phyloP scores from a whole-genome alignment of 2,329 filamentous ascomycete genomes.

The Alternaria ethzedia region DNA sequence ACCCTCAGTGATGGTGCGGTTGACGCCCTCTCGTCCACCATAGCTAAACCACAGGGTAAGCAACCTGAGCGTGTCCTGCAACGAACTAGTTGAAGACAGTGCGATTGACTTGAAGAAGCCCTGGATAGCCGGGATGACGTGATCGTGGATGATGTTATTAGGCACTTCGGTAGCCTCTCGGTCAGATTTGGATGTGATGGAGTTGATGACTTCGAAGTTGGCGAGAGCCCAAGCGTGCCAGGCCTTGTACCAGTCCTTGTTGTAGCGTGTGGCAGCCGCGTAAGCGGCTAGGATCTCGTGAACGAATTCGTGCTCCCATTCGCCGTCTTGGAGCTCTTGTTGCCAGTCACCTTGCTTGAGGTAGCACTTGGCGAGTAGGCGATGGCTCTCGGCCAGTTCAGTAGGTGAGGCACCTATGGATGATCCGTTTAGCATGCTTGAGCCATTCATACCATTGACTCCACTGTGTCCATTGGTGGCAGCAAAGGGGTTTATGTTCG shows the following conservation, averaged over 20 bases:
- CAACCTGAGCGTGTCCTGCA: conserved; percentile 92
- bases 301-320: conserved; percentile 87
- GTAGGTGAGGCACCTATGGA: conserved; percentile 32
- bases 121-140: conserved; percentile 91
- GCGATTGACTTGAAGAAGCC: conserved; percentile 99
- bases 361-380: conserved; percentile 91
- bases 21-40: conserved; percentile 87
- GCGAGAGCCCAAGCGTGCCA: conserved; percentile 99
- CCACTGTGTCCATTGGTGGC: conserved; percentile 59
- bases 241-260: conserved; percentile 96
- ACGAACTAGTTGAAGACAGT: conserved; percentile 85
- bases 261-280: conserved; percentile 88
- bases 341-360: conserved; percentile 97
- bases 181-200: conserved; percentile 71
- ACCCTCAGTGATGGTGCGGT: conserved; percentile 84
- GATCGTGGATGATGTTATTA: conserved; percentile 74
- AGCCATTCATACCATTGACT: conserved; percentile 51
- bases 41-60: conserved; percentile 97
- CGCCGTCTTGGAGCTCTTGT: conserved; percentile 79
- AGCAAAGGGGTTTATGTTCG: conserved; percentile 46
- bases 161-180: conserved; percentile 65
- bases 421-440: conserved; percentile 37
- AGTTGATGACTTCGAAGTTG: conserved; percentile 97
- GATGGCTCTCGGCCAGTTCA: conserved; percentile 62
- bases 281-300: conserved; percentile 92